Evolutionary conservation across 129 eudicot genomes (phyloP).

Genomic region (Flaveria robusta): DNA sequence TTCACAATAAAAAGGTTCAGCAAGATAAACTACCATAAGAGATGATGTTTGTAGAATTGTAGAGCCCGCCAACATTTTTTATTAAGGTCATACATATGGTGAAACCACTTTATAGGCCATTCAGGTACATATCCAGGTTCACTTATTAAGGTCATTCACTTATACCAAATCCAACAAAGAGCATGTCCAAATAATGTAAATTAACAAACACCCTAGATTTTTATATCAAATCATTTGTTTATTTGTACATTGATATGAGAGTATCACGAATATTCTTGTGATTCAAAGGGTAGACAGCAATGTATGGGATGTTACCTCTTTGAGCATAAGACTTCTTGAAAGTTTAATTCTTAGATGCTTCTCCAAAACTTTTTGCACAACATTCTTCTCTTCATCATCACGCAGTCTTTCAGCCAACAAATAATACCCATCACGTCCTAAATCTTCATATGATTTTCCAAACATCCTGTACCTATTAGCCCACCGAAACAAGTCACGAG

Average conservation of each 20-base stretch:
- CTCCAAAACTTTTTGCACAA: slow-evolving; percentile 80
- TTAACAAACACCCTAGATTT: background rate
- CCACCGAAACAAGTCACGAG: slow-evolving; percentile 98
- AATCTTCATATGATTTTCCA: slow-evolving; percentile 68
- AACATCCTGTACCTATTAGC: slow-evolving; percentile 67
- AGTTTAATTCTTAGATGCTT: slow-evolving; percentile 59
- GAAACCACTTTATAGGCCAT: background rate
- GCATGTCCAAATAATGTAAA: background rate
- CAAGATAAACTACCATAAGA: background rate
- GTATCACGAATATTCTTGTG: background rate
- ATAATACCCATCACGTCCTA: slow-evolving; percentile 85
- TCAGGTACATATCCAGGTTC: background rate
- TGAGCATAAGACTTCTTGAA: slow-evolving; percentile 51
- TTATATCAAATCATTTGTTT: background rate
- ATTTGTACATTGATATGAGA: background rate
- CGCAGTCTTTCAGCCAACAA: slow-evolving; percentile 93
- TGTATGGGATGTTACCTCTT: slow-evolving; percentile 47
- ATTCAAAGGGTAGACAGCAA: slow-evolving; percentile 10
- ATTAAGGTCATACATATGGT: background rate
- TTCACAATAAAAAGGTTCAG: slow-evolving; percentile 15
- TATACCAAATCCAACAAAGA: background rate
- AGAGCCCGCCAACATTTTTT: background rate
- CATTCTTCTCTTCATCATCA: slow-evolving; percentile 64
- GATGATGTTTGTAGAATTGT: background rate
- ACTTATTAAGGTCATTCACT: background rate